These are phyloP conservation scores for Avena insularis DNA, from an alignment of 176 grass and related monocot species.

Conservation along the genomic window DNA sequence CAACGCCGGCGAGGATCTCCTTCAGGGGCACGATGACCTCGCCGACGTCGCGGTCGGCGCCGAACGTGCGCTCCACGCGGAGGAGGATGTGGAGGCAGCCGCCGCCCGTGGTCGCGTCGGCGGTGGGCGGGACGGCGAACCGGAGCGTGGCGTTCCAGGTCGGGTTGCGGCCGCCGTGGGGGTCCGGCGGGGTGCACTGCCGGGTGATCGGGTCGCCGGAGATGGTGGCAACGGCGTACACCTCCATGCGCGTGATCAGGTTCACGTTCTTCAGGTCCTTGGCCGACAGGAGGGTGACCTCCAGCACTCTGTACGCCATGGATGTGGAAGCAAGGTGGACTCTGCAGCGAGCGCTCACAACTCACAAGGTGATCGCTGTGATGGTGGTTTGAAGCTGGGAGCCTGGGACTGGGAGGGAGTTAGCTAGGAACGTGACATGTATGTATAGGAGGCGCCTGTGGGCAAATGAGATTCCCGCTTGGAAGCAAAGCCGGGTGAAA, in stretches of 20 bases:
- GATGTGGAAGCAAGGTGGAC: neutral
- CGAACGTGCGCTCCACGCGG: conserved; percentile 63
- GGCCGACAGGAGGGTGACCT: conserved; percentile 73
- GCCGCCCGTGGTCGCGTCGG: neutral
- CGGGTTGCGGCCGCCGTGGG: conserved; percentile 62
- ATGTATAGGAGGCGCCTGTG: conserved; percentile 46
- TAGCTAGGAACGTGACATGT: neutral
- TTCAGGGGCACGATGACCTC: conserved; percentile 62
- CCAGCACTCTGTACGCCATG: conserved; percentile 71
- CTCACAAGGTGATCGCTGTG: neutral
- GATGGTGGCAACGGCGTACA: conserved; percentile 69
- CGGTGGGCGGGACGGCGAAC: conserved; percentile 54
- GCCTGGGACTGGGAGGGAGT: neutral
- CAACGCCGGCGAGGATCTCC: conserved; percentile 45
- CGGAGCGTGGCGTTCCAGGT: conserved; percentile 68
- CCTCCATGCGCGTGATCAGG: conserved; percentile 67
- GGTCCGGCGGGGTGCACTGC: conserved; percentile 64
- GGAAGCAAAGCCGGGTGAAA: neutral
- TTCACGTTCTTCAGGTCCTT: conserved; percentile 75
- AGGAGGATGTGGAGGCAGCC: conserved; percentile 66
- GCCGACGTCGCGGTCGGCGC: conserved; percentile 79
- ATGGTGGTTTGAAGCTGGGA: conserved; percentile 16
- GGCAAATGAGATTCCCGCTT: neutral
- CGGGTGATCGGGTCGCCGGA: conserved; percentile 49
- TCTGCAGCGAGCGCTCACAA: neutral